Percentiles rank a stretch among this genome's conserved stretches.
These are phyloP conservation scores for Apiosordaria backusii DNA, from an alignment of 495 filamentous ascomycete genomes.

Conservation along the genomic window DNA sequence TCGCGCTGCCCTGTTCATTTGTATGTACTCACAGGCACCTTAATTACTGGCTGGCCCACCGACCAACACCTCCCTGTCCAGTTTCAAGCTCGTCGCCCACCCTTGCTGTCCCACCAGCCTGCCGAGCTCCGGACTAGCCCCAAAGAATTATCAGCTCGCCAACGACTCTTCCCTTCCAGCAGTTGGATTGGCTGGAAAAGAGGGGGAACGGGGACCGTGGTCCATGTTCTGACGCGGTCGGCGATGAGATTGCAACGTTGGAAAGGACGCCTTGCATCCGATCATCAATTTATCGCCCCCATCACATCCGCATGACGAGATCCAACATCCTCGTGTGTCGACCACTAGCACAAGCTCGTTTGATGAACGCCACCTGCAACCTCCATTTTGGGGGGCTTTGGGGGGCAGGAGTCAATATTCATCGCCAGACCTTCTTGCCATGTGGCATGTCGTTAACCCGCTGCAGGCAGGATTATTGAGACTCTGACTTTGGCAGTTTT, in stretches of 20 bases:
- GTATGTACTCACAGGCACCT: background rate
- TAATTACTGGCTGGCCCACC: background rate
- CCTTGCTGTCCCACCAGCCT: background rate
- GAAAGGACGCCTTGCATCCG: conserved; percentile 14
- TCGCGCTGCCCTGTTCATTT: conserved; percentile 9
- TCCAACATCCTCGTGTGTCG: conserved; percentile 11
- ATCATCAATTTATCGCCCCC: conserved; percentile 18
- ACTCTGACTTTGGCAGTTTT: background rate
- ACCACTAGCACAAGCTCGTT: background rate
- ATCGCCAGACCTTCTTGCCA: conserved; percentile 15
- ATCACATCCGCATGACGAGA: conserved; percentile 17
- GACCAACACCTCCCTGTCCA: background rate
- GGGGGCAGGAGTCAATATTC: background rate
- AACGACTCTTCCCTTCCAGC: background rate
- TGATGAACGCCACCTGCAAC: conserved; percentile 8
- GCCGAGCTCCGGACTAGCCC: conserved; percentile 7
- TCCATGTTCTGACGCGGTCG: conserved; percentile 14
- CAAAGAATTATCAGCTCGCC: background rate
- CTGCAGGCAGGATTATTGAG: conserved; percentile 8
- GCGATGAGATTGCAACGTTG: conserved; percentile 15
- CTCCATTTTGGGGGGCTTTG: background rate
- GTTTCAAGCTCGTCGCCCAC: background rate
- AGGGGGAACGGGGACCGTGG: background rate
- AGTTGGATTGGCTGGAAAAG: conserved; percentile 8
- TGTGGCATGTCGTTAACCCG: conserved; percentile 27